A percentile compares a stretch with the other conserved stretches of the same genome.
Evolutionary conservation across 2,329 filamentous ascomycete species (phyloP).

Genomic region (Magnaporthiopsis incrustans): DNA sequence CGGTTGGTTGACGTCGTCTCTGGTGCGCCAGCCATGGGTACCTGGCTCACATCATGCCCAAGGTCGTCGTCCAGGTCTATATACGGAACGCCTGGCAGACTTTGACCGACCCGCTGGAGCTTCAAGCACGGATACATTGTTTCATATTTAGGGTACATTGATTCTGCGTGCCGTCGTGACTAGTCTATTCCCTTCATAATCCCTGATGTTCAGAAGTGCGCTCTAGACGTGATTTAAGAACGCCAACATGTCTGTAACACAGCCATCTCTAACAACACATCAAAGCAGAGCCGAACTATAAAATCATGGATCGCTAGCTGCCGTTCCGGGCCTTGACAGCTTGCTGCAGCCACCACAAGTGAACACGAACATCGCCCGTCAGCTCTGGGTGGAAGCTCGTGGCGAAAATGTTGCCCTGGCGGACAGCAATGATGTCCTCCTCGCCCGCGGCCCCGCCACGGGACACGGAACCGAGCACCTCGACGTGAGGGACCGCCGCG

Average conservation of each 20-base stretch:
- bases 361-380: conserved; percentile 79
- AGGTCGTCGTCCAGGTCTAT: conserved; percentile 14
- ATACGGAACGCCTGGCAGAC: conserved; percentile 18
- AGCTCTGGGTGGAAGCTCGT: conserved; percentile 95
- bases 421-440: conserved; percentile 75
- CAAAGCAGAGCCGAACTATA: neutral
- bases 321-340: conserved; percentile 36
- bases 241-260: neutral
- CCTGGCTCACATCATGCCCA: conserved; percentile 19
- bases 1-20: neutral
- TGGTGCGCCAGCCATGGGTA: conserved; percentile 13
- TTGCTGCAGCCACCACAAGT: conserved; percentile 85
- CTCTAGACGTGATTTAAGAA: neutral
- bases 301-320: neutral
- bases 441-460: conserved; percentile 27
- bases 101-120: no score
- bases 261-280: neutral
- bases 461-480: conserved; percentile 45
- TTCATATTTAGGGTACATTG: neutral
- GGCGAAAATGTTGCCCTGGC: conserved; percentile 85
- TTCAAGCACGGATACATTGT: no score
- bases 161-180: no score
- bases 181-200: neutral
- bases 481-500: conserved; percentile 27
- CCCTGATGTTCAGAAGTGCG: neutral